phyloP scores from a whole-genome alignment of 805 yeast species.

The Suhomyces faveliae region DNA sequence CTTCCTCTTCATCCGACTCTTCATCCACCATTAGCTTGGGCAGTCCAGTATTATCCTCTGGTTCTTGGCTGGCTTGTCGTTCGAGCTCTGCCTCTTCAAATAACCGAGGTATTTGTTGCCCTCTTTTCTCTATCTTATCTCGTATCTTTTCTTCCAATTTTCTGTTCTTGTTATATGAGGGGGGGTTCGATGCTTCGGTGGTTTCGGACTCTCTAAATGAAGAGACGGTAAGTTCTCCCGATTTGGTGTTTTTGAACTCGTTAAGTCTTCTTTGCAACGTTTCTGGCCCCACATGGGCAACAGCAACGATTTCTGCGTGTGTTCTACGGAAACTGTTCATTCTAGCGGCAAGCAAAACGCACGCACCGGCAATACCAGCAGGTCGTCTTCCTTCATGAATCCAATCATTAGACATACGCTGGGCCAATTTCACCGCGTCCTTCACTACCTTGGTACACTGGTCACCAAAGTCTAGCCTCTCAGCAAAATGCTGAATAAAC shows the following conservation, averaged over 20 bases:
- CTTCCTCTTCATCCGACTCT: not conserved
- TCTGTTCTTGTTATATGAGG: constrained; percentile 70
- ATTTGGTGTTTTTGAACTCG: constrained; percentile 77
- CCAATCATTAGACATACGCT: constrained; percentile 93
- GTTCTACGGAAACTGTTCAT: constrained; percentile 94
- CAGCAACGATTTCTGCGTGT: constrained; percentile 90
- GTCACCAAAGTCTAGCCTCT: constrained; percentile 76
- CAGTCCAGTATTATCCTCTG: not conserved
- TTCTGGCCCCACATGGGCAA: constrained; percentile 92
- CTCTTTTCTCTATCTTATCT: constrained; percentile 7
- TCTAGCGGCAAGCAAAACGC: constrained; percentile 87
- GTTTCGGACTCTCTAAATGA: constrained; percentile 60
- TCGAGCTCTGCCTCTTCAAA: not conserved
- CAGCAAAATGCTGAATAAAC: constrained; percentile 92
- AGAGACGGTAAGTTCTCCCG: constrained; percentile 70
- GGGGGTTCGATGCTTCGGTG: constrained; percentile 66
- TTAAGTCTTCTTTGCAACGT: constrained; percentile 87
- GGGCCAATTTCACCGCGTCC: constrained; percentile 86
- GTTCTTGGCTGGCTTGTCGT: not conserved
- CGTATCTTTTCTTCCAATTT: constrained; percentile 43
- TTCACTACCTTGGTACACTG: constrained; percentile 70
- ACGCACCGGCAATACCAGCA: constrained; percentile 98
- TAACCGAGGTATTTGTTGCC: constrained; percentile 1
- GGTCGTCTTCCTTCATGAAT: constrained; percentile 96
- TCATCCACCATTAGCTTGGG: not conserved